Base-by-base conservation (phyloP, 208 protist genomes). In the Wallacemonas sp. region DNA sequence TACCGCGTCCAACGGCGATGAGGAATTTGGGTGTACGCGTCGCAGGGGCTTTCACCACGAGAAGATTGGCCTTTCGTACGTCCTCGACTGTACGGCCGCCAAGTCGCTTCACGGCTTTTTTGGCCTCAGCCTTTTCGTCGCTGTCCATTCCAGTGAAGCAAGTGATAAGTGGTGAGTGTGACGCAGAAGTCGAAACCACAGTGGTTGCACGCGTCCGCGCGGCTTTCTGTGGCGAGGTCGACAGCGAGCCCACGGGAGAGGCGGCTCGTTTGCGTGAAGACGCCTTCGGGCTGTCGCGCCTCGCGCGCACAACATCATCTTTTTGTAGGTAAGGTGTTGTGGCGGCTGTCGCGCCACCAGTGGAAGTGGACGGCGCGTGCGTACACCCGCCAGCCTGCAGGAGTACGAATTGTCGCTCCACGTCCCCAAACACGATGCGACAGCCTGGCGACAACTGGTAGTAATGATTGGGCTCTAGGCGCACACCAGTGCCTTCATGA, bases 21-120 rank as follows among this genome's bases (percentile, higher is more conserved):
- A 96, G 76, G 54, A 96, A 82, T 66, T 96, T 96, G 0, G 91
- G 91, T 10, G 91, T 96, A 1, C 91, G 83, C 29, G 76, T 58
- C 2, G 80, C 68, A 1, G 91, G 87, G n/a, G 42, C 38, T 10
- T 60, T 57, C 2, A 94, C 85, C 19, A 96, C 66, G 13, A 93
- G 79, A 2, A 90, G 42, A 55, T 81, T 81, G 0, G 83, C 76
- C 24, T 83, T 79, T 4, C 32, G 26, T 24, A 93, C 72, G 45
- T 84, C 66, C 2, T 93, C 85, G n/a, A 82, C 76, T 0, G 81
- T 38, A 9, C 60, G 68, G 3, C 68, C 83, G n/a, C 75, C 73
- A 22, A 71, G 55, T 15, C 58, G 48, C 41, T 68, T 64, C 29
- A 89, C 74, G 32, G 66, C 39, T 57, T 89, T 86, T 38, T 70